phyloP scores from a whole-genome alignment of 1,284 basidiomycete species.

The Hymenochaete sp. region DNA sequence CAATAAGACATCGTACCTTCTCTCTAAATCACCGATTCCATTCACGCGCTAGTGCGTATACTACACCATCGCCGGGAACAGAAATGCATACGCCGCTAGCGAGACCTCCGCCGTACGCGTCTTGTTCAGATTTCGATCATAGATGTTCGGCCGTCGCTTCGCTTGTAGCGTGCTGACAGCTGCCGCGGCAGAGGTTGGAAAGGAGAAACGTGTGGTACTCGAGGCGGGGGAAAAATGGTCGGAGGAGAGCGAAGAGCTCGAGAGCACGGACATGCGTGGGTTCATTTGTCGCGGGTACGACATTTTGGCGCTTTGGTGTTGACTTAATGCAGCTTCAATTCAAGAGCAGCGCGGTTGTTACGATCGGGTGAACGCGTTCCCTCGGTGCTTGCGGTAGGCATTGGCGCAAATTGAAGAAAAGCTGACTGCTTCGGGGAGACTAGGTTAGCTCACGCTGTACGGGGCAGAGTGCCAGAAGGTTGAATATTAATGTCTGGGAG shows the following conservation, averaged over 20 bases:
- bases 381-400: too few species aligned
- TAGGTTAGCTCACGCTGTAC: too few species aligned
- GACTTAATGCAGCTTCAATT: too few species aligned
- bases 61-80: slow-evolving; percentile 87
- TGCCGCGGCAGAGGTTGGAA: slow-evolving; percentile 48
- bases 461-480: too few species aligned
- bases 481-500: too few species aligned
- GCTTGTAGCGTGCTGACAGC: slow-evolving; percentile 30
- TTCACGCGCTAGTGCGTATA: slow-evolving; percentile 93
- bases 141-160: slow-evolving; percentile 56
- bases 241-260: slow-evolving; percentile 55
- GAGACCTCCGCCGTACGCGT: slow-evolving; percentile 75
- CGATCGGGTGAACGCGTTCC: too few species aligned
- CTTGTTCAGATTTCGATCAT: slow-evolving; percentile 82
- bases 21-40: slow-evolving; percentile 92
- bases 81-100: slow-evolving; percentile 73
- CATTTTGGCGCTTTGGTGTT: too few species aligned
- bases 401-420: too few species aligned
- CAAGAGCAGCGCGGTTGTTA: too few species aligned
- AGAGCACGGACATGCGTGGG: slow-evolving; percentile 62
- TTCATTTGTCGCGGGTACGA: slow-evolving; percentile 23
- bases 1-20: slow-evolving; percentile 39
- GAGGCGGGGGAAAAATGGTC: slow-evolving; percentile 57
- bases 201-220: slow-evolving; percentile 57
- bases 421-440: too few species aligned